A percentile compares a stretch with the other conserved stretches of the same genome.
These are phyloP conservation scores for Centella asiatica DNA, from an alignment of 129 eudicot species.

Conservation along the genomic window DNA sequence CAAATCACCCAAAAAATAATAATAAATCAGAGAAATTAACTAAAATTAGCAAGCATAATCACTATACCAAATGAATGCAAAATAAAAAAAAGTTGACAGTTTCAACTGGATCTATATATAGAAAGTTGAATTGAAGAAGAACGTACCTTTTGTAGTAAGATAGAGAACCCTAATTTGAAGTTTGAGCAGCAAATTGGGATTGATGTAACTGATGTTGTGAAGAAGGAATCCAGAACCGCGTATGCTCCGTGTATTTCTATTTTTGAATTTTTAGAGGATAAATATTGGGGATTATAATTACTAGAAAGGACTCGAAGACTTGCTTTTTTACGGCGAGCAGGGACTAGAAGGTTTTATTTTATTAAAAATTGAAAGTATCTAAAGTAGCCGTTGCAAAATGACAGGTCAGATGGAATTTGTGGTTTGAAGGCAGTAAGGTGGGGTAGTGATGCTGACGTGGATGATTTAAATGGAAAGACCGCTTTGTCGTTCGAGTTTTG, in stretches of 20 bases:
- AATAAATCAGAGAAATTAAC: constrained; percentile 13
- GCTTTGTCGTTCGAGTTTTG: constrained; percentile 15
- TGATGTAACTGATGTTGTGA: constrained; percentile 27
- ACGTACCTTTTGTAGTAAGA: neutral
- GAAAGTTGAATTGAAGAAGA: neutral
- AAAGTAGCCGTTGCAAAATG: constrained; percentile 34
- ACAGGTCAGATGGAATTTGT: constrained; percentile 20
- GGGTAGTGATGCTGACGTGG: constrained; percentile 26
- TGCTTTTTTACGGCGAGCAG: no score
- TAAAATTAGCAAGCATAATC: neutral
- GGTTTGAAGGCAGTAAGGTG: constrained; percentile 12
- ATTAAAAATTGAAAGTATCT: neutral
- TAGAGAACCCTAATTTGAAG: constrained; percentile 13
- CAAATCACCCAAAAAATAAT: constrained; percentile 6
- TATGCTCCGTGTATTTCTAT: neutral
- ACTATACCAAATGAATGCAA: no score
- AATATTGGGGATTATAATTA: neutral
- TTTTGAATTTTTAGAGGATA: neutral
- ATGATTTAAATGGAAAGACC: constrained; percentile 31
- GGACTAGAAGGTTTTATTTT: no score
- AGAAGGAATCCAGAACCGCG: constrained; percentile 29
- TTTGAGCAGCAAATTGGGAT: constrained; percentile 25
- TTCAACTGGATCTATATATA: no score
- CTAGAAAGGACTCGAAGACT: constrained; percentile 33
- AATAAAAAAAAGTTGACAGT: no score